Percentiles rank a stretch among this genome's conserved stretches.
phyloP scores from a whole-genome alignment of 768 basidiomycete genomes.

The Sistotremastrum suecicum region DNA sequence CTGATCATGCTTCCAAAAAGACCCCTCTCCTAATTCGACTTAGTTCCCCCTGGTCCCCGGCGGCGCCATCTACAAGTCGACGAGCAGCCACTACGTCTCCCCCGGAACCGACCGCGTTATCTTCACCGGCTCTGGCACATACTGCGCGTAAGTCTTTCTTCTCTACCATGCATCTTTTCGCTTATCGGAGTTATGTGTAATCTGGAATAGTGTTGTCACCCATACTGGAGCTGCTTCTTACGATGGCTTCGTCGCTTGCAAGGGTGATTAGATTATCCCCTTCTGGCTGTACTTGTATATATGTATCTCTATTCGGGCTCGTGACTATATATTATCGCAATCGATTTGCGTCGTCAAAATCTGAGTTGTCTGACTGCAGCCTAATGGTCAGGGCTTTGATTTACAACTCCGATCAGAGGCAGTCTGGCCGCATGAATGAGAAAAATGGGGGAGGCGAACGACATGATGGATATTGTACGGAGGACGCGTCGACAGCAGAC shows the following conservation, averaged over 20 bases:
- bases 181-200: neutral
- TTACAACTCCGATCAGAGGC: no score
- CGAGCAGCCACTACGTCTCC: constrained; percentile 7
- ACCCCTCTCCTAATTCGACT: neutral
- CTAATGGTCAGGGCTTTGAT: no score
- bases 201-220: constrained; percentile 8
- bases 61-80: constrained; percentile 4
- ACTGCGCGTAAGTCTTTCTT: constrained; percentile 10
- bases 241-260: constrained; percentile 12
- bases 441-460: no score
- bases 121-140: constrained; percentile 11
- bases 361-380: no score
- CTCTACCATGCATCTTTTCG: neutral
- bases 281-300: constrained; percentile 7
- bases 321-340: no score
- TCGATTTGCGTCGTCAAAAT: no score
- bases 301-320: no score
- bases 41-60: constrained; percentile 12
- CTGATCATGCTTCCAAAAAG: neutral
- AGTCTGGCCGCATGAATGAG: no score
- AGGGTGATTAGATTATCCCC: constrained; percentile 5
- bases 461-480: no score
- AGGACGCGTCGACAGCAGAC: no score
- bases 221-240: constrained; percentile 10
- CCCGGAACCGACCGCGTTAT: constrained; percentile 12